Percentiles rank a stretch among this genome's conserved stretches.
Conservation (phyloP, 768 basidiomycete genomes). For the Lactifluus rugatus region DNA sequence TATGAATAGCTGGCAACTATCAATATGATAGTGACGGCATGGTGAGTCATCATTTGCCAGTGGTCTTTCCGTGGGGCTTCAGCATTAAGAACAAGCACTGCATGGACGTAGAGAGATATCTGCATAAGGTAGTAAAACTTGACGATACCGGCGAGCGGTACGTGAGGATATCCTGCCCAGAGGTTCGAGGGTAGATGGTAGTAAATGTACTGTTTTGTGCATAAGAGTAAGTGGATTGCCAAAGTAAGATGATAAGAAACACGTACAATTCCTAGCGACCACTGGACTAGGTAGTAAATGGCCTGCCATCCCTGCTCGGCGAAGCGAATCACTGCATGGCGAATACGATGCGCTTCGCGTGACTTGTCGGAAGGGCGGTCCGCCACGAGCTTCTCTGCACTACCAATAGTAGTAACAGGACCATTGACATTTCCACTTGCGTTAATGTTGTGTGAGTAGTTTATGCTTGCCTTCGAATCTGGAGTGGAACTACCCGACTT, state of each 20-base stretch:
- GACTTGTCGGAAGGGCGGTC: conserved; percentile 22
- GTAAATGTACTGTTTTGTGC: conserved; percentile 65
- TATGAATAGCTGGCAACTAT: conserved; percentile 69
- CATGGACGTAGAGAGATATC: conserved; percentile 84
- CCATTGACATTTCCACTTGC: conserved; percentile 29
- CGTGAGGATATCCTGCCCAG: conserved; percentile 80
- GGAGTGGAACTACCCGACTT: conserved; percentile 20
- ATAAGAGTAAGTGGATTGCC: conserved; percentile 7
- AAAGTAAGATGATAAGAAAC: conserved; percentile 13
- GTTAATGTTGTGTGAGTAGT: conserved; percentile 22
- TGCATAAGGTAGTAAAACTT: conserved; percentile 88
- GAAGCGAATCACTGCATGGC: conserved; percentile 73
- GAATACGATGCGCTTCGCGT: conserved; percentile 50
- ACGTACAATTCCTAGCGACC: conserved; percentile 75
- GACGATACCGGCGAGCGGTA: conserved; percentile 64
- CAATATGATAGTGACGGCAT: conserved; percentile 77
- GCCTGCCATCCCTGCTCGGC: conserved; percentile 93
- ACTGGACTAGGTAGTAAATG: conserved; percentile 70
- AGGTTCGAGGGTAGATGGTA: conserved; percentile 56
- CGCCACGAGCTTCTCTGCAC: conserved; percentile 19
- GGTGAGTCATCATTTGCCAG: conserved; percentile 93
- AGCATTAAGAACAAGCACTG: conserved; percentile 84
- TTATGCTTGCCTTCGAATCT: conserved; percentile 16
- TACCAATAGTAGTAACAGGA: conserved; percentile 30
- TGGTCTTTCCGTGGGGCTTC: conserved; percentile 91